Evolutionary conservation across 345 rosid genomes (phyloP), one percentile per base, ranked within the genome.

Genomic region (Acer campestre): DNA sequence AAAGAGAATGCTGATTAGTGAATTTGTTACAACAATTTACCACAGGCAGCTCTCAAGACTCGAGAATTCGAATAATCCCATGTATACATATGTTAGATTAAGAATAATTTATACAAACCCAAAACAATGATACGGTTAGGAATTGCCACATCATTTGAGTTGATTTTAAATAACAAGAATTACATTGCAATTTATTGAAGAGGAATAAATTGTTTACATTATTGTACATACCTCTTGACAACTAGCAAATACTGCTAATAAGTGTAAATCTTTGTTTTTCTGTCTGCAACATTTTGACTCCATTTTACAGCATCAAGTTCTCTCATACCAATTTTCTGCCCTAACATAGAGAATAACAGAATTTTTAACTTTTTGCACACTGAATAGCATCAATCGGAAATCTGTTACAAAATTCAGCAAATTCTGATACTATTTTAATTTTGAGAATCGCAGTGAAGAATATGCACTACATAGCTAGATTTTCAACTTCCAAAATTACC

Each of bases 251-350:
- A 49, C 17, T 49, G 55, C 16, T 49, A 49, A 11, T 49, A 49
- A 11, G 55, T 49, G 6, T 14, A 49, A 49, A 13, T 49, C 55
- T 1, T 23, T 7, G 1, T 63, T 23, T 10, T 25, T n/a, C 16
- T 35, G 17, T 44, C 35, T 3, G n/a, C 31, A 13, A 61, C 67
- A 40, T 13, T 59, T 65, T 12, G 29, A 58, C 25, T 53, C 53
- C 53, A 56, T 68, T 25, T 61, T 44, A 10, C 27, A n/a, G 46
- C 66, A 61, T 67, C 25, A 67, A 20, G 80, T 69, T 73, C 86
- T 83, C 67, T 90, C 94, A 81, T 85, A 89, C 85, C 89, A 75
- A 86, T 80, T 91, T 89, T 86, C 94, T 89, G 90, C 90, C 96
- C 96, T 90, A 86, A 70, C 87, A 86, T 66, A 58, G 74, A 51